Conservation (phyloP, 305 asterid species). For the Fraxinus sp. region DNA sequence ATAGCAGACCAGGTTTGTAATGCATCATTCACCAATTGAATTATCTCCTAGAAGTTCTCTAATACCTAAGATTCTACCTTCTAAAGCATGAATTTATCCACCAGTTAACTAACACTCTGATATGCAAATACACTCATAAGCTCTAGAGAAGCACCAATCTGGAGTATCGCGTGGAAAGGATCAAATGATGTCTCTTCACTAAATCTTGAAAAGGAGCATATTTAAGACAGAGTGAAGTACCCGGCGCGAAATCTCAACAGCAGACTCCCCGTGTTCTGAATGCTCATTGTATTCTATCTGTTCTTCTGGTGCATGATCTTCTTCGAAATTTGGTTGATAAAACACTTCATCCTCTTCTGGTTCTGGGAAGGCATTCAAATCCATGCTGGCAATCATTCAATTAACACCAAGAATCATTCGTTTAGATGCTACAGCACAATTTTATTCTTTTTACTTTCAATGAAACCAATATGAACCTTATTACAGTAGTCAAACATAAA, state of each 20-base stretch:
- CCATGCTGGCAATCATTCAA: constrained; percentile 79
- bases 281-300: constrained; percentile 48
- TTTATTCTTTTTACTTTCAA: constrained; percentile 16
- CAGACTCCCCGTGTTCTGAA: constrained; percentile 54
- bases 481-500: constrained; percentile 18
- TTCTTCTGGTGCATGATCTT: constrained; percentile 49
- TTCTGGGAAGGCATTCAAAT: constrained; percentile 87
- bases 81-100: constrained; percentile 7
- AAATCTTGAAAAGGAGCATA: background rate
- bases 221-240: constrained; percentile 43
- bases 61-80: background rate
- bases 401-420: constrained; percentile 49
- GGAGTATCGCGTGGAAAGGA: background rate
- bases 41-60: constrained; percentile 2
- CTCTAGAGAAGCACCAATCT: constrained; percentile 1
- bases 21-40: constrained; percentile 2
- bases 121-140: background rate
- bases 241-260: constrained; percentile 62
- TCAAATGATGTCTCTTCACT: background rate
- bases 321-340: constrained; percentile 58
- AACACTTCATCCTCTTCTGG: constrained; percentile 88
- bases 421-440: constrained; percentile 26
- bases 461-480: constrained; percentile 5
- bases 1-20: constrained; percentile 8
- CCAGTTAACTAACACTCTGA: background rate